phyloP scores from a whole-genome alignment of 129 eudicot genomes.

The Tanacetum coccineum region DNA sequence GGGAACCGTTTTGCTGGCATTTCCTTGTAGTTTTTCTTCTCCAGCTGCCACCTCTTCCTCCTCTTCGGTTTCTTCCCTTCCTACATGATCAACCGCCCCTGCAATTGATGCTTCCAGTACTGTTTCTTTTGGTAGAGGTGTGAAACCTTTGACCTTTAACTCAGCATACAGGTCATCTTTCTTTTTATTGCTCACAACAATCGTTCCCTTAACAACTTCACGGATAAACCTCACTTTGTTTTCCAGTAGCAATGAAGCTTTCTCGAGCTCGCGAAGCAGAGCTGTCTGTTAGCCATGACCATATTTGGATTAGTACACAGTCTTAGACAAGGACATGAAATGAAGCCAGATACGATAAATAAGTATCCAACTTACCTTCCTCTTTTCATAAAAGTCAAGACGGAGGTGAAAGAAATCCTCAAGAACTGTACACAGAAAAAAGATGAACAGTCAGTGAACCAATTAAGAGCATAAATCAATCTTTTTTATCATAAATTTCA shows the following conservation, averaged over 20 bases:
- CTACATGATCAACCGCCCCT: constrained; percentile 64
- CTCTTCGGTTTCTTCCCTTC: constrained; percentile 40
- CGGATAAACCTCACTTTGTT: constrained; percentile 81
- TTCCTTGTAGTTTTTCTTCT: constrained; percentile 34
- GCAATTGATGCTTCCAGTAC: constrained; percentile 50
- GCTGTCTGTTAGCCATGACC: constrained; percentile 39
- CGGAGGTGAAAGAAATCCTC: constrained; percentile 69
- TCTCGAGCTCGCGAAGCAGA: constrained; percentile 48
- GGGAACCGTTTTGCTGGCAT: constrained; percentile 27
- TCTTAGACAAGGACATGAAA: neutral
- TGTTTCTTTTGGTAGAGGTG: constrained; percentile 70
- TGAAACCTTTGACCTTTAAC: constrained; percentile 62
- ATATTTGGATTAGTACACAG: neutral
- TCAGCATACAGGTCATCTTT: constrained; percentile 67
- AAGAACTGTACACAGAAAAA: constrained; percentile 54
- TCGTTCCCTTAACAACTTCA: constrained; percentile 68
- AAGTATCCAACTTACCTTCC: constrained; percentile 49
- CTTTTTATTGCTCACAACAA: constrained; percentile 70
- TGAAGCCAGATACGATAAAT: neutral
- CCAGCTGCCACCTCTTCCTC: constrained; percentile 11
- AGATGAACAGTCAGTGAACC: neutral
- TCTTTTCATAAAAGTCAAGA: constrained; percentile 63
- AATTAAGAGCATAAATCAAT: neutral
- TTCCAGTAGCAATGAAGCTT: constrained; percentile 51
- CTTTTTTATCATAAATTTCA: neutral